Percentiles rank a stretch among this genome's conserved stretches.
Conservation (phyloP, 331 rosid genomes). For the Telfairia occidentalis region DNA sequence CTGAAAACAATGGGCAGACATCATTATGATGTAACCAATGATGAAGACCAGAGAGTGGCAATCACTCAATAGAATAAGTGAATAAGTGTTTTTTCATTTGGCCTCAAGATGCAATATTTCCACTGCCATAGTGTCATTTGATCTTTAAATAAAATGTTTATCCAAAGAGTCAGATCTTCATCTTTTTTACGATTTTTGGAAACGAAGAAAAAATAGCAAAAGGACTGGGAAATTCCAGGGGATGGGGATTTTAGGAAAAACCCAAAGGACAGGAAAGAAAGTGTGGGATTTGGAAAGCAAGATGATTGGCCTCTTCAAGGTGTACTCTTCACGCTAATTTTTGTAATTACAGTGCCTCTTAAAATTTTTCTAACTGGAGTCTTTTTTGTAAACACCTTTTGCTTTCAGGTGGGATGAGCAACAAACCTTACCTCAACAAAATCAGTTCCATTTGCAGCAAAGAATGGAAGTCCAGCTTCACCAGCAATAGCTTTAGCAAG, state of each 20-base stretch:
- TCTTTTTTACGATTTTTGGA: background rate
- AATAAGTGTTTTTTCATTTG: background rate
- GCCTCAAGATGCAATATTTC: background rate
- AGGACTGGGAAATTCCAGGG: background rate
- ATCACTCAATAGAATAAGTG: background rate
- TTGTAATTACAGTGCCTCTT: background rate
- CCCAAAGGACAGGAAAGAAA: background rate
- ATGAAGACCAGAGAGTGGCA: background rate
- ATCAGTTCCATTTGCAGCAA: constrained; percentile 89
- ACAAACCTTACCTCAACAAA: constrained; percentile 68
- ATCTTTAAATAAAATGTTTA: background rate
- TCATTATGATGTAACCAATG: background rate
- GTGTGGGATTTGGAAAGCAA: background rate
- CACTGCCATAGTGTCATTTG: background rate
- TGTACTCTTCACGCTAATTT: background rate
- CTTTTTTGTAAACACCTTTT: background rate
- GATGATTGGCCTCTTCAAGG: background rate
- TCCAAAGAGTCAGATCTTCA: background rate
- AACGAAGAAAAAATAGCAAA: background rate
- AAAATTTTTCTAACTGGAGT: background rate
- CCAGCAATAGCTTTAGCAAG: constrained; percentile 95
- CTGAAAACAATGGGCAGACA: background rate
- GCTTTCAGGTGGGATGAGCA: constrained; percentile 1
- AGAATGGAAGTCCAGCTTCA: constrained; percentile 89
- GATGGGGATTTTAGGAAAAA: background rate